These are phyloP conservation scores for Murraya paniculata DNA, from an alignment of 345 rosid genomes.

Conservation along the genomic window DNA sequence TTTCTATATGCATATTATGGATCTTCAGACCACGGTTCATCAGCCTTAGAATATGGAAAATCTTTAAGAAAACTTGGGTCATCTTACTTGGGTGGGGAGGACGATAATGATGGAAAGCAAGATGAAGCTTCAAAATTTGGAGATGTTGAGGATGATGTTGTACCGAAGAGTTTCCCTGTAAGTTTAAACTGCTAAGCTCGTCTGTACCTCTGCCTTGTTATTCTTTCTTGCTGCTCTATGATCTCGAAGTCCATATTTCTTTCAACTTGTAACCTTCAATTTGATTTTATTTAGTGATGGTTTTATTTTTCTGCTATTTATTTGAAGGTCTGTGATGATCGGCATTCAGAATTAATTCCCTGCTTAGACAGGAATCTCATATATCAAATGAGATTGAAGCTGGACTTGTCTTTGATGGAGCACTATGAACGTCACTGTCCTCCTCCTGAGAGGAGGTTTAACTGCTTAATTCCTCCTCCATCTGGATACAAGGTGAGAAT, in stretches of 20 bases:
- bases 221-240: background rate
- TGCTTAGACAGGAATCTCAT: slow-evolving; percentile 88
- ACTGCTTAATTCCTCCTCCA: slow-evolving; percentile 99
- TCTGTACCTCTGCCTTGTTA: background rate
- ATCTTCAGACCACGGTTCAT: slow-evolving; percentile 56
- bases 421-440: slow-evolving; percentile 99
- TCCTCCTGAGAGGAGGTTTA: slow-evolving; percentile 82
- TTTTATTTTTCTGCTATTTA: slow-evolving; percentile 6
- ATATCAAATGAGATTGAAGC: slow-evolving; percentile 93
- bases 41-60: slow-evolving; percentile 79
- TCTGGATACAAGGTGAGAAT: slow-evolving; percentile 76
- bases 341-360: slow-evolving; percentile 93
- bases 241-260: background rate
- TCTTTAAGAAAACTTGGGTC: slow-evolving; percentile 79
- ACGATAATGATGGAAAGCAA: slow-evolving; percentile 59
- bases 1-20: slow-evolving; percentile 72
- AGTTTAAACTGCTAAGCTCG: slow-evolving; percentile 25
- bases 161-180: slow-evolving; percentile 84
- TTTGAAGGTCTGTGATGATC: slow-evolving; percentile 90
- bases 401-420: slow-evolving; percentile 93
- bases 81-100: slow-evolving; percentile 79
- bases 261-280: background rate
- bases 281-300: slow-evolving; percentile 12
- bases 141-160: slow-evolving; percentile 42
- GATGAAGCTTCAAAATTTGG: slow-evolving; percentile 54